Evolutionary conservation across 495 filamentous ascomycete species (phyloP).

Genomic region (Penicillium mononematosum): DNA sequence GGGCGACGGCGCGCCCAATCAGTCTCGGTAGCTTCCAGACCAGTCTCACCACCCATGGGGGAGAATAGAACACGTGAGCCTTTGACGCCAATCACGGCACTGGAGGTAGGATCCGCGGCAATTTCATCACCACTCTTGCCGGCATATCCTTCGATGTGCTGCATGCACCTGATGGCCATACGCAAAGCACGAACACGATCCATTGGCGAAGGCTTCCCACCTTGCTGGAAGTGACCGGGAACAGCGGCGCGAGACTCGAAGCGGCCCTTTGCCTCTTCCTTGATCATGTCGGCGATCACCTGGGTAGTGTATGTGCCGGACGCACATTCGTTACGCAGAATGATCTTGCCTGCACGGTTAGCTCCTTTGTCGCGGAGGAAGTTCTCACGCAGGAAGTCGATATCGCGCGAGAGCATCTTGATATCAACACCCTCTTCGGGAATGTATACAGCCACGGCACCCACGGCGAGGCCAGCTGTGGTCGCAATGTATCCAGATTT

Average conservation of each 20-base stretch:
- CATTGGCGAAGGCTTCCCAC: conserved; percentile 91
- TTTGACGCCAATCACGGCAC: conserved; percentile 86
- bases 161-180: conserved; percentile 85
- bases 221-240: conserved; percentile 96
- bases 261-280: conserved; percentile 83
- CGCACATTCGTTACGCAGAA: conserved; percentile 91
- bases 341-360: conserved; percentile 87
- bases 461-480: conserved; percentile 82
- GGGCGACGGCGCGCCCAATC: conserved; percentile 91
- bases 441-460: conserved; percentile 94
- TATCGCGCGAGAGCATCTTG: conserved; percentile 88
- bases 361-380: conserved; percentile 87
- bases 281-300: conserved; percentile 92
- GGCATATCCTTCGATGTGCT: conserved; percentile 79
- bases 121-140: conserved; percentile 66
- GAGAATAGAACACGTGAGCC: conserved; percentile 86
- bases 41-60: conserved; percentile 61
- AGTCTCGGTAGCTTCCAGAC: conserved; percentile 79
- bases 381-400: conserved; percentile 81
- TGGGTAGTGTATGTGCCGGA: conserved; percentile 88
- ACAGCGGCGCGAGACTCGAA: conserved; percentile 94
- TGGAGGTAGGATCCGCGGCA: conserved; percentile 64
- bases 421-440: conserved; percentile 95
- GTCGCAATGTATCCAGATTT: conserved; percentile 93
- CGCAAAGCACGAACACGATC: conserved; percentile 90